These are phyloP conservation scores for Diplodia seriata DNA, from an alignment of 2,329 filamentous ascomycete genomes.

Conservation along the genomic window DNA sequence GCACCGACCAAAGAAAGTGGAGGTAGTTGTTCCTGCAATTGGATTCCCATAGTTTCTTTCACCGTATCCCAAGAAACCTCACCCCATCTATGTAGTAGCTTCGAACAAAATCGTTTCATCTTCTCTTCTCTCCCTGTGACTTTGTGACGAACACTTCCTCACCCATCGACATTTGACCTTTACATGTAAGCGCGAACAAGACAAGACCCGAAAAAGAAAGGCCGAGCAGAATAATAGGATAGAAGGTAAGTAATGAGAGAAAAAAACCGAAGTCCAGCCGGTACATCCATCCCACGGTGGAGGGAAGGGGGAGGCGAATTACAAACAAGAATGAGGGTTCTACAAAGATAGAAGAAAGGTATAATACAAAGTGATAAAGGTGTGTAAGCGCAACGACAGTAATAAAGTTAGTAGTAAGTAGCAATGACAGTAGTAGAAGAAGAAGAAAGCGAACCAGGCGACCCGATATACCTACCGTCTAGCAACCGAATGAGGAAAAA, in stretches of 20 bases:
- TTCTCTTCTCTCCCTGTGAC: not conserved
- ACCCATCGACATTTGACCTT: not conserved
- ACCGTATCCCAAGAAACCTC: not conserved
- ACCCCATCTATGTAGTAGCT: not conserved
- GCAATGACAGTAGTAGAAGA: not conserved
- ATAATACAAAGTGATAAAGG: slow-evolving; percentile 4
- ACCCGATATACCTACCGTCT: not conserved
- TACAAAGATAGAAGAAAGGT: not conserved
- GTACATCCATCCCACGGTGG: not conserved
- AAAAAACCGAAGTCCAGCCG: slow-evolving; percentile 13
- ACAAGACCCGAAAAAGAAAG: not conserved
- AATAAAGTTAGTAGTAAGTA: not conserved
- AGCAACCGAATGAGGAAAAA: not conserved
- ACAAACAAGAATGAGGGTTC: not conserved
- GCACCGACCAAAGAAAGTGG: too few relatives aligned
- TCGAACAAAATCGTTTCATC: not conserved
- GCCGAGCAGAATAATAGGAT: not conserved
- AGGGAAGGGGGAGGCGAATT: not conserved
- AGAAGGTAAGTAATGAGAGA: not conserved
- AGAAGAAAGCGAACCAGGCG: not conserved
- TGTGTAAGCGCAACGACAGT: slow-evolving; percentile 4
- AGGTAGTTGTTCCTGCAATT: not conserved
- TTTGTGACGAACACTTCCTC: too few relatives aligned
- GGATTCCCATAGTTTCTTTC: not conserved
- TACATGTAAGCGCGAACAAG: not conserved